These are phyloP conservation scores for Cubamyces lactineus DNA, from an alignment of 768 basidiomycete species.

Conservation along the genomic window DNA sequence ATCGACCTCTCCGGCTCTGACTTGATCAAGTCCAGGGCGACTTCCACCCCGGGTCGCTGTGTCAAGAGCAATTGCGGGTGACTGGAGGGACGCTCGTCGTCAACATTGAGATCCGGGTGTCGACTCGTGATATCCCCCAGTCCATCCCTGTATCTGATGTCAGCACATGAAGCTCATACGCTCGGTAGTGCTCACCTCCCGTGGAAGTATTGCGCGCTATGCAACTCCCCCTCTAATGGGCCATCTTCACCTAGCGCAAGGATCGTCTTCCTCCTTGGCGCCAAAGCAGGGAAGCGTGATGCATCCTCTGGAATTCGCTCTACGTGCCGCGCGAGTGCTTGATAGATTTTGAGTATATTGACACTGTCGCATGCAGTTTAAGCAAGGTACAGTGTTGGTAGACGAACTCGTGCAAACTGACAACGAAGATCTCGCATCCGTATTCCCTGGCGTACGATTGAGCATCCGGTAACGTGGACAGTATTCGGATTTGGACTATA, in stretches of 20 bases:
- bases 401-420: constrained; percentile 39
- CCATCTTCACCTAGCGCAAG: constrained; percentile 64
- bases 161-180: background rate
- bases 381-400: constrained; percentile 1
- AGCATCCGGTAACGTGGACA: background rate
- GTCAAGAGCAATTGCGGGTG: constrained; percentile 53
- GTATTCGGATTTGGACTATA: constrained; percentile 32
- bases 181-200: constrained; percentile 53
- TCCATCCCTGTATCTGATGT: constrained; percentile 58
- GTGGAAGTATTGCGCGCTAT: constrained; percentile 85
- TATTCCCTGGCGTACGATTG: constrained; percentile 59
- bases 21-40: constrained; percentile 58
- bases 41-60: constrained; percentile 51
- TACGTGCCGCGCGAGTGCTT: constrained; percentile 63
- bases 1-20: constrained; percentile 54
- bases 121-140: constrained; percentile 59
- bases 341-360: constrained; percentile 79
- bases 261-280: constrained; percentile 54
- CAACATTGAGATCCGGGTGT: constrained; percentile 65
- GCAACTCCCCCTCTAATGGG: constrained; percentile 71
- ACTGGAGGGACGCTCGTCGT: constrained; percentile 25
- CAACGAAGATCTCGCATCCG: constrained; percentile 64
- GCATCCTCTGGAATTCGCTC: constrained; percentile 54
- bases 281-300: constrained; percentile 65
- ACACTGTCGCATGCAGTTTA: constrained; percentile 40